Evolutionary conservation across 768 basidiomycete species (phyloP), one percentile per base, ranked within the genome.

Genomic region (Kwoniella bestiolae): DNA sequence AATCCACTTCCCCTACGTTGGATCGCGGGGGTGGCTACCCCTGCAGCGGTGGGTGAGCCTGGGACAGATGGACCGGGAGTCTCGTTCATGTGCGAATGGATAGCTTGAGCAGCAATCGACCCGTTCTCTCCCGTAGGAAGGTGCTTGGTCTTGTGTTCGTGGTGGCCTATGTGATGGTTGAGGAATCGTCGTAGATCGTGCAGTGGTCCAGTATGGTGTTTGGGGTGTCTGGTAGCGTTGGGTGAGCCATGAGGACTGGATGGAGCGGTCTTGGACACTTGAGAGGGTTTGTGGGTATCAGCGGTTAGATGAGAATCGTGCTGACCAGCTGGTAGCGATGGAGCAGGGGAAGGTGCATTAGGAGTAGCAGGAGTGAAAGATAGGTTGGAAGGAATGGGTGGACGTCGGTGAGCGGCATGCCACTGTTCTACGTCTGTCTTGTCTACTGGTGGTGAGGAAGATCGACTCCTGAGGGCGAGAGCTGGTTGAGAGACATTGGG

Each of bases 111-210:
- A 16, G 70, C 72, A 26, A 70, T 67, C 9, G 70, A 69, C 23
- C 58, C 68, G 56, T 65, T 59, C 50, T 51, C 55, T 2, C 23
- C 52, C 3, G 35, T n/a, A 25, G 49, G 34, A 14, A 44, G 44
- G 46, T 72, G 67, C 47, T 69, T 65, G 49, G 72, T 67, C 49
- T 77, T 61, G 34, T 73, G 60, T 23, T 81, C 76, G 50, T 83
- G 83, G 73, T 90, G 88, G 64, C 87, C 87, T 53, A 95, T 88
- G 82, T 95, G 92, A 82, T 91, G 87, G 83, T 95, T 91, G 68
- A 99, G 86, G 84, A 98, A 96, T 29, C 94, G 90, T 79, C 92
- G 92, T 75, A 97, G 88, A 81, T 97, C 94, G 82, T 91, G 88
- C 56, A 98, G 86, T 2, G 92, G 90, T 0, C 92, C 90, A 63